Evolutionary conservation across 192 early-diverging fungal species (phyloP).

Genomic region (Coemansia biformis): DNA sequence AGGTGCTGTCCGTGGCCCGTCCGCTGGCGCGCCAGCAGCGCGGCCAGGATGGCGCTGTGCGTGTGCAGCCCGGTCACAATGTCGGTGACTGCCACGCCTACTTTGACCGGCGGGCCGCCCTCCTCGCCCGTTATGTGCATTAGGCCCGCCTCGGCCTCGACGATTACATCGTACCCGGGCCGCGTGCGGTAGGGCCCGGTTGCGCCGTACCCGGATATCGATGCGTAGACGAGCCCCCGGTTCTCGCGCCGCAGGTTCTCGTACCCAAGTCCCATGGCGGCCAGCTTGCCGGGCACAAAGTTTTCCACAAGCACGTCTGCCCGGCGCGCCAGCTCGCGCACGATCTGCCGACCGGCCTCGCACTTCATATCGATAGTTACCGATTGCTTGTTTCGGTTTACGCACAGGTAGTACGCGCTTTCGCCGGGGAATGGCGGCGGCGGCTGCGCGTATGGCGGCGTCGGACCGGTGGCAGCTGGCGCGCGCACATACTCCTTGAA

Average conservation of each 20-base stretch:
- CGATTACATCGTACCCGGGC: constrained; percentile 88
- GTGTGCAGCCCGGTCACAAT: constrained; percentile 77
- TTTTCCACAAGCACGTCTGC: constrained; percentile 89
- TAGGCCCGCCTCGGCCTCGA: constrained; percentile 84
- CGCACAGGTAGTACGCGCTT: constrained; percentile 83
- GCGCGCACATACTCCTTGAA: constrained; percentile 20
- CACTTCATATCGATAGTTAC: constrained; percentile 82
- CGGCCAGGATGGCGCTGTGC: constrained; percentile 87
- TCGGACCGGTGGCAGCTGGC: not conserved
- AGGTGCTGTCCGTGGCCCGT: constrained; percentile 77
- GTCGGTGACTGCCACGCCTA: constrained; percentile 94
- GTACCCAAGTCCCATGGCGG: constrained; percentile 69
- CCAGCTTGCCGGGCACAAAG: constrained; percentile 84
- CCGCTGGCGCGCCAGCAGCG: constrained; percentile 60
- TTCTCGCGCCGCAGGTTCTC: constrained; percentile 62
- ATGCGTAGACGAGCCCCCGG: constrained; percentile 79
- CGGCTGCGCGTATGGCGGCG: constrained; percentile 21
- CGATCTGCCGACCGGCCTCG: constrained; percentile 55
- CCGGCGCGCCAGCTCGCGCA: constrained; percentile 60
- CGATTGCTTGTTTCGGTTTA: constrained; percentile 91
- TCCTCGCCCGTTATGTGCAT: constrained; percentile 96
- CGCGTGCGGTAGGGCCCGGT: constrained; percentile 73
- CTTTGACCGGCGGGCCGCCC: constrained; percentile 80
- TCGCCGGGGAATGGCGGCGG: constrained; percentile 52
- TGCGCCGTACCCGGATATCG: constrained; percentile 80